Evolutionary conservation across 2,329 filamentous ascomycete species (phyloP), one percentile per base, ranked within the genome.

Genomic region (Trichoderma harzianum): DNA sequence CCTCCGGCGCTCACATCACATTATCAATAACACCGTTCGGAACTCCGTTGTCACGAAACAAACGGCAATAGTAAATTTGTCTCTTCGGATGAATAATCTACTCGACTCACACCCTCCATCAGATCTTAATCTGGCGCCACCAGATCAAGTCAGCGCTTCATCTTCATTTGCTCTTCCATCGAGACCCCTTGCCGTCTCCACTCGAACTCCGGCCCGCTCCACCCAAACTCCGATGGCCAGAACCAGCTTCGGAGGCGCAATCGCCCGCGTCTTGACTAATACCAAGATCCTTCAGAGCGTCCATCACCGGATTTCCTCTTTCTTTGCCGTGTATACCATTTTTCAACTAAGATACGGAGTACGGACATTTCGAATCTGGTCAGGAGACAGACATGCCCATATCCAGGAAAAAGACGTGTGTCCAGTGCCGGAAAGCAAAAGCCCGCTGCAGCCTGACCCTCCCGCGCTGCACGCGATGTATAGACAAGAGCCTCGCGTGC

Each of bases 391-490:
- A 24, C 2, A 75, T 75, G 73, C 74, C 73, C 3, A 34, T 75
- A 21, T 73, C 73, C 10, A 65, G 74, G 11, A 72, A 74, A 30
- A 75, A 72, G 51, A 71, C 74, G n/a, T 75, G 74, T 30, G 57
- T 53, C n/a, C 70, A 60, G 14, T 75, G 74, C 71, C 58, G 74
- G 11, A 63, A 60, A 4, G 53, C 71, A 36, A 75, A 74, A 51
- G 53, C 72, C n/a, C 70, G 72, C 24, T 74, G 74, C 66, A 66
- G 65, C 63, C 47, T 62, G 10, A 32, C 65, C 16, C n/a, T 69
- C 18, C 74, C 74, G 6, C 43, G 47, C 24, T 75, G 74, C 64
- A 43, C 69, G 8, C 72, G 73, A 28, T 75, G 74, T 66, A 21
- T 65, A 5, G 28, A 68, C 10, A 62, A 69, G 43, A 53, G 43